Base-by-base conservation (phyloP, 2,329 filamentous ascomycete genomes). In the Akanthomyces dipterigenus region DNA sequence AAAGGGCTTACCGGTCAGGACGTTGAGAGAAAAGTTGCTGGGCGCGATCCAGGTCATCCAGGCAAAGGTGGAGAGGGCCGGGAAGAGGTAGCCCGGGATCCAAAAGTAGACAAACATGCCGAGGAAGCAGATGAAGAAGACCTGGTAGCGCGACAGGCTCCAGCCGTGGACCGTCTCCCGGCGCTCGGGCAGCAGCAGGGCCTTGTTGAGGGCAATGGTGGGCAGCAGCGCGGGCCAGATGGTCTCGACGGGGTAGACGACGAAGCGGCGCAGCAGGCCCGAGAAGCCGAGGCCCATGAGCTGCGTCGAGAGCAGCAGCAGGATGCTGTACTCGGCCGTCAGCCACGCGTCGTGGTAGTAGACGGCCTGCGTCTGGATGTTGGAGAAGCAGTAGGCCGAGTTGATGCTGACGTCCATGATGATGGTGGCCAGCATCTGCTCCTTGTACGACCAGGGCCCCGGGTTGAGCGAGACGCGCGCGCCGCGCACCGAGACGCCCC, bases 1-100 rank as follows among this genome's bases (percentile, higher is more conserved):
- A n/a, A 5, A 7, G 11, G 18, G 4, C 46, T 5, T 38, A 18
- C 59, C 59, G 5, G 59, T 61, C 1, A 61, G 36, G 5, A 56
- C 5, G 24, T 75, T 75, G 3, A 78, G 68, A 5, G 71, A 73
- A 38, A 76, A 58, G 54, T 77, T 78, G 26, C 73, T 60, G 0
- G 77, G 77, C 0, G 75, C 69, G 20, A 79, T 78, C 77, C 77
- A 79, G 0, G 74, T 74, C 70, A 79, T 78, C 76, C 77, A 80
- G 66, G 76, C 76, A 68, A 80, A 79, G 1, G 72, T 71, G 7
- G 70, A 70, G 6, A 79, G 66, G 2, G 75, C 76, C 0, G 69
- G 72, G 65, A 79, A 79, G 1, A 79, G 67, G 56, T 73, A 77
- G 12, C 72, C 72, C 0, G 77, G 77, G 22, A 80, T 67, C 76